A percentile compares a stretch with the other conserved stretches of the same genome.
Conservation (phyloP, 2,329 filamentous ascomycete genomes). For the Fusarium sp. region DNA sequence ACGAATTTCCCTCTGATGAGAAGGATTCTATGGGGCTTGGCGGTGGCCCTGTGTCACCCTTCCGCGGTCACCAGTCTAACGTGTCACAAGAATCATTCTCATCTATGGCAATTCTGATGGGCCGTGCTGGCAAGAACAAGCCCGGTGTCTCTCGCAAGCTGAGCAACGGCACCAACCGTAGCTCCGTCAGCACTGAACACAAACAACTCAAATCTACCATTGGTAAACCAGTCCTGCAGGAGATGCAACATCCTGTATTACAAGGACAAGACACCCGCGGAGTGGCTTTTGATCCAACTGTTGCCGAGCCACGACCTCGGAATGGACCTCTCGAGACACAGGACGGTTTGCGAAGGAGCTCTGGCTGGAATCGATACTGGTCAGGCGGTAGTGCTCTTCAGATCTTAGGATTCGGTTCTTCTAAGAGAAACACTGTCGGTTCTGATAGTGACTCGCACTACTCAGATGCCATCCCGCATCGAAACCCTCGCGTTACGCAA, state of each 20-base stretch:
- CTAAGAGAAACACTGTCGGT: constrained; percentile 59
- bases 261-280: constrained; percentile 53
- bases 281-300: constrained; percentile 49
- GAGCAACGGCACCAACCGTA: constrained; percentile 63
- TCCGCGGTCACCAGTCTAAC: constrained; percentile 61
- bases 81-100: constrained; percentile 66
- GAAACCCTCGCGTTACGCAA: constrained; percentile 61
- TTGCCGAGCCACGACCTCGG: constrained; percentile 48
- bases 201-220: constrained; percentile 70
- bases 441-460: constrained; percentile 67
- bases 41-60: constrained; percentile 52
- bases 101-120: constrained; percentile 72
- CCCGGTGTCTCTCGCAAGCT: constrained; percentile 57
- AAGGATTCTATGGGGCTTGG: constrained; percentile 63
- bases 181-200: constrained; percentile 63
- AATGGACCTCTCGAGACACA: constrained; percentile 47
- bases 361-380: constrained; percentile 81
- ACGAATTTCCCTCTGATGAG: constrained; percentile 59
- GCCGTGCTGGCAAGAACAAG: constrained; percentile 60
- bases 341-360: constrained; percentile 65
- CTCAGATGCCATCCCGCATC: constrained; percentile 46
- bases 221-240: constrained; percentile 66
- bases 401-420: constrained; percentile 66
- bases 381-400: constrained; percentile 75
- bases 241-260: constrained; percentile 43